These are phyloP conservation scores for Pueraria montana DNA, from an alignment of 306 rosid genomes.

Conservation along the genomic window DNA sequence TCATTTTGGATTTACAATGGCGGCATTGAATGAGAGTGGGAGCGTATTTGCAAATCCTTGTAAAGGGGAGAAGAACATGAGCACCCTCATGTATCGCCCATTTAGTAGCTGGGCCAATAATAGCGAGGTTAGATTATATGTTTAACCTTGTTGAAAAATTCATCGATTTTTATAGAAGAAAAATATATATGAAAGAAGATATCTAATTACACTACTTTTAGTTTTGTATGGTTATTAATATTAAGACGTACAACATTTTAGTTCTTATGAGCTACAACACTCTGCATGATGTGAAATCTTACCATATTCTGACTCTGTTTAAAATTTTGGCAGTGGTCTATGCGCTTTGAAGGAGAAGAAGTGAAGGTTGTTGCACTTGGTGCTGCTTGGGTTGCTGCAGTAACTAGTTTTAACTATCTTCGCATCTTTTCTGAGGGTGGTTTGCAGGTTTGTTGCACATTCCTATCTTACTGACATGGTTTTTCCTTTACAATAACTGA, in stretches of 20 bases:
- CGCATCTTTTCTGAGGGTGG: conserved; percentile 93
- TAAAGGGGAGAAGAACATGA: conserved; percentile 94
- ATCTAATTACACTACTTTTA: conserved; percentile 4
- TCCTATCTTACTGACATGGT: not conserved
- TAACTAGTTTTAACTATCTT: conserved; percentile 86
- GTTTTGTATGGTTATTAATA: conserved; percentile 23
- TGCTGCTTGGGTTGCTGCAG: conserved; percentile 90
- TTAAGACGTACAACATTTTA: conserved; percentile 15
- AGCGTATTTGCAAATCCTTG: conserved; percentile 91
- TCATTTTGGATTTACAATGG: conserved; percentile 98
- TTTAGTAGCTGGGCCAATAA: conserved; percentile 94
- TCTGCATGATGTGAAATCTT: conserved; percentile 28
- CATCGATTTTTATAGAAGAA: conserved; percentile 1
- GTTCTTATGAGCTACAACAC: not conserved
- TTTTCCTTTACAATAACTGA: conserved; percentile 13
- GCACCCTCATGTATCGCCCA: conserved; percentile 97
- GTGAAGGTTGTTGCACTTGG: conserved; percentile 93
- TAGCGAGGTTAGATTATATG: conserved; percentile 76
- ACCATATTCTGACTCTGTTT: conserved; percentile 51
- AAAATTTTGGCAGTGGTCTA: conserved; percentile 80
- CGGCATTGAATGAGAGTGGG: conserved; percentile 85
- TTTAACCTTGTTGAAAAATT: conserved; percentile 18
- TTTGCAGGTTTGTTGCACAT: conserved; percentile 79
- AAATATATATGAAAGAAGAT: not conserved
- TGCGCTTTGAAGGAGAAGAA: conserved; percentile 98